Evolutionary conservation across 768 basidiomycete species (phyloP), one percentile per base, ranked within the genome.

Genomic region (Phylloporus rhodoxanthus): DNA sequence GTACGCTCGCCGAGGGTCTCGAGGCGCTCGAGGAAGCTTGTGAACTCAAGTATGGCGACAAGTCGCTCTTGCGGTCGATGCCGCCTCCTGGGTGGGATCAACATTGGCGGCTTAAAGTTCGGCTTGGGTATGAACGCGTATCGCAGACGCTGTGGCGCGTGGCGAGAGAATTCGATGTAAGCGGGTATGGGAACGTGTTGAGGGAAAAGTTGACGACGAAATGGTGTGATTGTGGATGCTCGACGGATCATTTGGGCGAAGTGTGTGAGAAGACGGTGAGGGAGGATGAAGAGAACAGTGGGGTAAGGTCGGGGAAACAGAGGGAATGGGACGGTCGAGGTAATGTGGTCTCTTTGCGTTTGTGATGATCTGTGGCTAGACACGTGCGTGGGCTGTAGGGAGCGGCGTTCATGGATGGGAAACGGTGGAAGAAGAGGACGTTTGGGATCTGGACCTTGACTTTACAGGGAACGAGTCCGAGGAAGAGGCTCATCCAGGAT

Each of bases 151-250:
- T 88, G 2, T 88, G 85, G 85, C 72, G 76, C 17, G 80, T 86
- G 19, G 80, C 85, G 25, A 67, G 76, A 26, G 85, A 87, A 58
- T 86, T 86, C 52, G 82, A 85, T 57, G 80, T 85, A 3, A 75
- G 80, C 25, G 85, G 86, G 10, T 87, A 86, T 55, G 85, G 85
- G 0, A 69, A 73, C 30, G 78, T 86, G 13, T 68, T 87, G 28
- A 71, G 84, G 25, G 86, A 87, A 55, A 87, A 87, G 65, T 64
- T 87, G 45, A 82, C 80, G 11, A 75, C 73, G 4, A 87, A 86
- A 57, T 87, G 86, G 85, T 87, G 85, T 60, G 85, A 86, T 51
- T 87, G 85, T 66, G 85, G 85, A 1, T 87, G 85, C 61, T 86
- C 84, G 42, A 86, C 85, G 23, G 85, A 86, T 61, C 84, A 87